phyloP scores from a whole-genome alignment of 2,329 filamentous ascomycete species.

The Colletotrichum tofieldiae region DNA sequence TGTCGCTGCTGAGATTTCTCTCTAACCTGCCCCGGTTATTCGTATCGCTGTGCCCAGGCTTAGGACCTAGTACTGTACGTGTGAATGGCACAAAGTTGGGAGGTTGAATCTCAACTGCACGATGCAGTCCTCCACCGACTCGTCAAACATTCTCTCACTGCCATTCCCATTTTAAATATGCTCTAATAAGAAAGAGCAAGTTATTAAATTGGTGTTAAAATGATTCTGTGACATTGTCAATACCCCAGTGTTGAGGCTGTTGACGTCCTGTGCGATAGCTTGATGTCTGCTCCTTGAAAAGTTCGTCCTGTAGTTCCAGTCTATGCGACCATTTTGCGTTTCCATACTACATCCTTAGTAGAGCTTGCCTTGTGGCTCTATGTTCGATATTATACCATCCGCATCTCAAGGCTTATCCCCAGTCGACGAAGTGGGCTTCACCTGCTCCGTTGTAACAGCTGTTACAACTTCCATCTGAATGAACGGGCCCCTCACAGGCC shows the following conservation, averaged over 20 bases:
- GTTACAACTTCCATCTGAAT: constrained; percentile 63
- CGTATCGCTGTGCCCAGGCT: no score
- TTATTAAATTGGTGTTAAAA: not conserved
- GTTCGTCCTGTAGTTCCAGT: no score
- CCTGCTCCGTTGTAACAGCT: constrained; percentile 57
- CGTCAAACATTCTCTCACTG: no score
- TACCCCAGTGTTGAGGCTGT: not conserved
- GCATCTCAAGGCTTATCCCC: not conserved
- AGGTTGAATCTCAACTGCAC: not conserved
- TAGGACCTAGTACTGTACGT: no score
- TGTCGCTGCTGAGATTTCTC: constrained; percentile 7
- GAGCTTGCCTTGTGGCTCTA: not conserved
- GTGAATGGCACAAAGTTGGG: not conserved
- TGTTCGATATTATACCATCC: not conserved
- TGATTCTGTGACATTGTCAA: no score
- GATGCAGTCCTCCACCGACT: not conserved
- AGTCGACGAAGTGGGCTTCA: not conserved
- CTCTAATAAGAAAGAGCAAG: not conserved
- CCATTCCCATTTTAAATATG: not conserved
- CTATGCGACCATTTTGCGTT: not conserved
- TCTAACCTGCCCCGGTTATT: no score
- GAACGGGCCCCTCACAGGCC: constrained; percentile 18
- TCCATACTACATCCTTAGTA: not conserved
- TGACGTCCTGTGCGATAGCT: not conserved
- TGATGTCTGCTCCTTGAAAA: not conserved